Conservation (phyloP, 352 stramenopile genomes). For the Phytopythium boreale region DNA sequence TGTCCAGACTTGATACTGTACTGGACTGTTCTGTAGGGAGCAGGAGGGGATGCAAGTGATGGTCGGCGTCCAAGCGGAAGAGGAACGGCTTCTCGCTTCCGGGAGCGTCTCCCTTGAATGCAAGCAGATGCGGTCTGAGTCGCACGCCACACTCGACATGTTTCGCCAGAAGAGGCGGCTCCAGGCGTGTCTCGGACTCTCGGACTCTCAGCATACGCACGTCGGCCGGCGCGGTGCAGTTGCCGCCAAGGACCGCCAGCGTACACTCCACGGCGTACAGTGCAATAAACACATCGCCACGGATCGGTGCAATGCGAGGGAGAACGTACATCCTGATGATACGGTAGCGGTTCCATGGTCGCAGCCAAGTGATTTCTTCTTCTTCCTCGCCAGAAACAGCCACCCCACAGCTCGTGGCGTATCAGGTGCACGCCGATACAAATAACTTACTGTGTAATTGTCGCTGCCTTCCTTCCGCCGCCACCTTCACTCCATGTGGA, state of each 20-base stretch:
- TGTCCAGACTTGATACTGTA: no score
- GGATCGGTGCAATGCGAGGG: no score
- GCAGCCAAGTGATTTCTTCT: neutral
- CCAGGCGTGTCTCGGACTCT: neutral
- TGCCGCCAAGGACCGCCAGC: no score
- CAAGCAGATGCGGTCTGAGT: neutral
- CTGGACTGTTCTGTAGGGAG: no score
- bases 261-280: no score
- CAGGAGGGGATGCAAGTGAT: neutral
- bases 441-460: no score
- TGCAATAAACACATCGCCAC: no score
- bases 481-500: neutral
- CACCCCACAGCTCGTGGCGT: neutral
- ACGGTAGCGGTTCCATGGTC: neutral
- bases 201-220: no score
- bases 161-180: neutral
- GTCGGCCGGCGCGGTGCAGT: no score
- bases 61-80: neutral
- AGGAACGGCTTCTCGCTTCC: neutral
- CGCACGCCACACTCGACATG: neutral
- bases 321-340: no score
- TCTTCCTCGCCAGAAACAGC: neutral
- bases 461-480: no score
- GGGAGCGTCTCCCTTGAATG: neutral
- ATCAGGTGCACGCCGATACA: neutral